phyloP scores from a whole-genome alignment of 2,329 filamentous ascomycete genomes.

The Pseudocercospora eumusae region DNA sequence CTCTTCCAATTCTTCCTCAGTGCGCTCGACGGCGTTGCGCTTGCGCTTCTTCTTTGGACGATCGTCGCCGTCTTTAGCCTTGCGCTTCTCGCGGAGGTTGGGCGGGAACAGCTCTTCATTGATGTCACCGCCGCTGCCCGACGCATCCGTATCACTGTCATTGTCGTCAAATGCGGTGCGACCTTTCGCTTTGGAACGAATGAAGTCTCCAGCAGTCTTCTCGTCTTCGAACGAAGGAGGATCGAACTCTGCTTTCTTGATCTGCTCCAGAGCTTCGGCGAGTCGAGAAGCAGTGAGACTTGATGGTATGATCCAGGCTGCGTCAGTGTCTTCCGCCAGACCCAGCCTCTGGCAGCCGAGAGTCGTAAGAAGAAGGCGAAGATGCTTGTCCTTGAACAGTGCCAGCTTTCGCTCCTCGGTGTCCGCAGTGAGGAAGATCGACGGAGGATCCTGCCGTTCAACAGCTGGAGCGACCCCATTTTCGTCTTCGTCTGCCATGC shows the following conservation, averaged over 20 bases:
- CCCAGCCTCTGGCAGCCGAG: constrained; percentile 68
- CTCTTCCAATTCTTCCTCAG: constrained; percentile 61
- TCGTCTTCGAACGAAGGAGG: constrained; percentile 77
- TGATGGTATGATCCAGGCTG: constrained; percentile 75
- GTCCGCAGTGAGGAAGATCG: constrained; percentile 62
- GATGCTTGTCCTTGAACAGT: constrained; percentile 85
- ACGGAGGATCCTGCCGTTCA: constrained; percentile 47
- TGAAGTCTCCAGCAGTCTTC: constrained; percentile 70
- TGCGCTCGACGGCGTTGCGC: constrained; percentile 57
- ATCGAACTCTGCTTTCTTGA: constrained; percentile 76
- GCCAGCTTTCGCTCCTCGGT: constrained; percentile 67
- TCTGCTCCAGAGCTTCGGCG: constrained; percentile 67
- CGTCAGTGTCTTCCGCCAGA: constrained; percentile 70
- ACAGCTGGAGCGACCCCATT: constrained; percentile 21
- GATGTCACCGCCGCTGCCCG: constrained; percentile 27
- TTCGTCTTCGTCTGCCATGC: constrained; percentile 39
- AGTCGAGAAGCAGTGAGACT: constrained; percentile 65
- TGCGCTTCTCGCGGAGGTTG: constrained; percentile 35
- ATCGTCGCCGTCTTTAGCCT: constrained; percentile 23
- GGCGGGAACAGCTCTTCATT: constrained; percentile 37
- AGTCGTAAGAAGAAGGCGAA: constrained; percentile 80
- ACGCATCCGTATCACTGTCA: constrained; percentile 52
- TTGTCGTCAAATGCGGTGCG: constrained; percentile 57
- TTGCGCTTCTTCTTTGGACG: constrained; percentile 61
- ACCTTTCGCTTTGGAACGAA: constrained; percentile 67